A percentile compares a stretch with the other conserved stretches of the same genome.
Conservation (phyloP, 2,329 filamentous ascomycete genomes). For the Juglanconis sp. region DNA sequence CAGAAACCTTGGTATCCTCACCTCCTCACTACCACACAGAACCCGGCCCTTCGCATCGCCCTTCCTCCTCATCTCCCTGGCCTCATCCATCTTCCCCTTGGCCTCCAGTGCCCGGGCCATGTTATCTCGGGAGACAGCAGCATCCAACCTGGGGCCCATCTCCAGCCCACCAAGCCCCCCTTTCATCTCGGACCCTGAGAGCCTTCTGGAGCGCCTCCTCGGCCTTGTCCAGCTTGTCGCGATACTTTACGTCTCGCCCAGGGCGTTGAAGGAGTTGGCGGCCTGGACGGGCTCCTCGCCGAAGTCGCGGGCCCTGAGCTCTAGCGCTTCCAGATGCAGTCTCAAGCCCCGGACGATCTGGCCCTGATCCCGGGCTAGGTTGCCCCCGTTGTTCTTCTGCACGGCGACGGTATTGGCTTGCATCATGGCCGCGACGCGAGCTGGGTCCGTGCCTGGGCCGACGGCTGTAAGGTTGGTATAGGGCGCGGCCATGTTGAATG, state of each 20-base stretch:
- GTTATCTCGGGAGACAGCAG: constrained; percentile 2
- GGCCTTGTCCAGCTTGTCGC: not conserved
- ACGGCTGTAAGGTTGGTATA: too few relatives aligned
- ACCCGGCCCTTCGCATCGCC: not conserved
- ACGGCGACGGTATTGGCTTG: not conserved
- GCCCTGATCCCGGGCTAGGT: not conserved
- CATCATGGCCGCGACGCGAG: too few relatives aligned
- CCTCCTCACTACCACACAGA: not conserved
- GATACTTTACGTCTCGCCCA: not conserved
- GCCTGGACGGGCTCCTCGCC: not conserved
- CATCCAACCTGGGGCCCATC: not conserved
- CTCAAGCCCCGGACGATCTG: not conserved
- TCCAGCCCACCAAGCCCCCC: not conserved
- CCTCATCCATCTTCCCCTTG: not conserved
- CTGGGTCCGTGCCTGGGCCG: too few relatives aligned
- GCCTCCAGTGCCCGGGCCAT: constrained; percentile 8
- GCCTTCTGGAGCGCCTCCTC: not conserved
- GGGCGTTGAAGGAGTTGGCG: constrained; percentile 2
- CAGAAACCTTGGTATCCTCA: too few relatives aligned
- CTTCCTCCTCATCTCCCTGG: constrained; percentile 2
- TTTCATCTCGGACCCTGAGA: not conserved
- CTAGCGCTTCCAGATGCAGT: not conserved
- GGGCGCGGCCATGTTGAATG: too few relatives aligned
- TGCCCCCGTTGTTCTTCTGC: not conserved
- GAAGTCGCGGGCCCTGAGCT: not conserved